Conservation (phyloP, 768 basidiomycete species). For the Leccinum broughii region DNA sequence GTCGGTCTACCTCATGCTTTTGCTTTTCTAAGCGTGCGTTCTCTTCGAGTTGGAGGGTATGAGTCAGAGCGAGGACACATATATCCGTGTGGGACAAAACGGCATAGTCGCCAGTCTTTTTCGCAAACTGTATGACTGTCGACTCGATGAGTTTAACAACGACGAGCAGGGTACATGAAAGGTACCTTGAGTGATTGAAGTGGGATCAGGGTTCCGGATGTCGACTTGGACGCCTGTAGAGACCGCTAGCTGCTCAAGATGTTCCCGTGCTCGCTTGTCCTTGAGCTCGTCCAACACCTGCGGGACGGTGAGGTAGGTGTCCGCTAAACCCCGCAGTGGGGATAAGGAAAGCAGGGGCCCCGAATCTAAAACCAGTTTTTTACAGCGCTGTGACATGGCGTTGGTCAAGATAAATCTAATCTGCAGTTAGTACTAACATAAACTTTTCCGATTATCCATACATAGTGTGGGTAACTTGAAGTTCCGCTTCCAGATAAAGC, state of each 20-base stretch:
- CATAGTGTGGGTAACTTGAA: background rate
- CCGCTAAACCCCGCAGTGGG: constrained; percentile 86
- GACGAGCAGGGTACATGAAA: constrained; percentile 4
- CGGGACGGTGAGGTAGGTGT: constrained; percentile 83
- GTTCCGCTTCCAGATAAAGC: background rate
- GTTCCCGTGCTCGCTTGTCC: constrained; percentile 83
- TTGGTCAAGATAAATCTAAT: constrained; percentile 7
- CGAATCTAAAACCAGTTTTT: constrained; percentile 87
- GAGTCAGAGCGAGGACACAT: constrained; percentile 85
- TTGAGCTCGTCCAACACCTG: constrained; percentile 89
- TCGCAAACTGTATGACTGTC: constrained; percentile 86
- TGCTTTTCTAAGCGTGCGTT: constrained; percentile 29
- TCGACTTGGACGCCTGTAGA: constrained; percentile 74
- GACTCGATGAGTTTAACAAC: constrained; percentile 17
- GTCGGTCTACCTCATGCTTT: constrained; percentile 31
- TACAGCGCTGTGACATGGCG: constrained; percentile 51
- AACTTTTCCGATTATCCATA: no score
- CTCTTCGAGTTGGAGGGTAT: constrained; percentile 65
- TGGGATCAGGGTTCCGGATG: constrained; percentile 67
- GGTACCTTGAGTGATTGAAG: constrained; percentile 65
- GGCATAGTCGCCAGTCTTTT: constrained; percentile 94
- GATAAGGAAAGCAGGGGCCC: constrained; percentile 89
- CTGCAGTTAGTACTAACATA: background rate
- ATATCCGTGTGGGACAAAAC: constrained; percentile 92
- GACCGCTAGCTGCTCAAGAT: constrained; percentile 78